Conservation (phyloP, 805 yeast genomes). For the Wickerhamomyces subpelliculosus region DNA sequence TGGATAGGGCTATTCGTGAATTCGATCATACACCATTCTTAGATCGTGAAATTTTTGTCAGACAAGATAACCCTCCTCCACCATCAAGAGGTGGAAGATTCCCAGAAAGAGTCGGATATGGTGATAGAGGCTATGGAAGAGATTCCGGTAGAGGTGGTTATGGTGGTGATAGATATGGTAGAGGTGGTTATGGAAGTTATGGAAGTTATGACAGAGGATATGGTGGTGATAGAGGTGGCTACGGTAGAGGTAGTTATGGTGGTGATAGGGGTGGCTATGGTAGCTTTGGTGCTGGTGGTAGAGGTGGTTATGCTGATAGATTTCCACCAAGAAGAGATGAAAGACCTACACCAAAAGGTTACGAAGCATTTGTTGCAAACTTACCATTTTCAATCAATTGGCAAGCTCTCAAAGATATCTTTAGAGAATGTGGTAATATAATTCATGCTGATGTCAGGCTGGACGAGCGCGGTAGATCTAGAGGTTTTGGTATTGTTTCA, state of each 20-base stretch:
- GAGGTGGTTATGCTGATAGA: slow-evolving; percentile 16
- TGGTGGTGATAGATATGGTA: slow-evolving; percentile 12
- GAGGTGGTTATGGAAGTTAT: slow-evolving; percentile 9
- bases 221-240: slow-evolving; percentile 6
- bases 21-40: slow-evolving; percentile 57
- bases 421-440: slow-evolving; percentile 72
- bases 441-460: slow-evolving; percentile 71
- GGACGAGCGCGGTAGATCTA: slow-evolving; percentile 65
- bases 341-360: slow-evolving; percentile 24
- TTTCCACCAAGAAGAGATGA: slow-evolving; percentile 16
- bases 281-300: slow-evolving; percentile 7
- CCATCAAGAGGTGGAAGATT: slow-evolving; percentile 14
- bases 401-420: slow-evolving; percentile 82
- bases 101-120: slow-evolving; percentile 2
- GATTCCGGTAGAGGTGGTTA: slow-evolving; percentile 2
- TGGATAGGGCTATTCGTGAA: slow-evolving; percentile 60
- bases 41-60: slow-evolving; percentile 80
- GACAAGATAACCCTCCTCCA: slow-evolving; percentile 89
- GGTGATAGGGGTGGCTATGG: too few species aligned
- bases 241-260: too few species aligned
- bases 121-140: slow-evolving; percentile 1
- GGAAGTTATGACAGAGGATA: slow-evolving; percentile 14
- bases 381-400: slow-evolving; percentile 77
- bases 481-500: slow-evolving; percentile 81
- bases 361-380: slow-evolving; percentile 71